Percentiles rank a stretch among this genome's conserved stretches.
These are phyloP conservation scores for Schrenkiella parvula DNA, from an alignment of 345 rosid species.

Conservation along the genomic window DNA sequence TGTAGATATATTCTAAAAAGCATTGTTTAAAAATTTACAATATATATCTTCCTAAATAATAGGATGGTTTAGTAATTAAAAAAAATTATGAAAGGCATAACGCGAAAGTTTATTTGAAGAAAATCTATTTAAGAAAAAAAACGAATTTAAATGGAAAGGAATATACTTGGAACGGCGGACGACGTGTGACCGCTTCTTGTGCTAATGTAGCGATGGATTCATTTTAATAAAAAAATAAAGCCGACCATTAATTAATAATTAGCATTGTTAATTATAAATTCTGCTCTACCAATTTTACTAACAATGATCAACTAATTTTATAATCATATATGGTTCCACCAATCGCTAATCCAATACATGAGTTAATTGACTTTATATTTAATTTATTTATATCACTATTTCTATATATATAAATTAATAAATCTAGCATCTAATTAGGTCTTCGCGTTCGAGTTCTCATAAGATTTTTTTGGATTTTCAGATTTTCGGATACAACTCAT, in stretches of 20 bases:
- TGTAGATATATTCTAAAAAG: too few relatives aligned
- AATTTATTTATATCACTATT: neutral
- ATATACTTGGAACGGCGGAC: conserved; percentile 22
- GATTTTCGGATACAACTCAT: too few relatives aligned
- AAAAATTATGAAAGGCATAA: neutral
- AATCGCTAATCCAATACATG: conserved; percentile 13
- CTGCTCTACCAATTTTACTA: neutral
- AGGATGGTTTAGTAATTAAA: neutral
- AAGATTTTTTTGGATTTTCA: too few relatives aligned
- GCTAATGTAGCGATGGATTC: neutral
- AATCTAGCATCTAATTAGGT: too few relatives aligned
- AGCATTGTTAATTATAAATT: neutral
- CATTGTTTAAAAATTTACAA: neutral
- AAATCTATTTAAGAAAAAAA: neutral
- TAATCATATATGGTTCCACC: conserved; percentile 13
- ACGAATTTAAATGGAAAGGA: neutral
- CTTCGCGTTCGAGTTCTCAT: too few relatives aligned
- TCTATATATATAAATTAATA: neutral
- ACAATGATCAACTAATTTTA: neutral
- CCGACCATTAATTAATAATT: conserved; percentile 15
- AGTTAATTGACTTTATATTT: conserved; percentile 14
- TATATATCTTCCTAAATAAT: neutral
- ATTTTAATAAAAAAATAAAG: neutral
- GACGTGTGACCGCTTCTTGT: conserved; percentile 26
- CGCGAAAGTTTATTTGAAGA: neutral